Conservation (phyloP, 305 asterid species). For the Petunia hybrid region DNA sequence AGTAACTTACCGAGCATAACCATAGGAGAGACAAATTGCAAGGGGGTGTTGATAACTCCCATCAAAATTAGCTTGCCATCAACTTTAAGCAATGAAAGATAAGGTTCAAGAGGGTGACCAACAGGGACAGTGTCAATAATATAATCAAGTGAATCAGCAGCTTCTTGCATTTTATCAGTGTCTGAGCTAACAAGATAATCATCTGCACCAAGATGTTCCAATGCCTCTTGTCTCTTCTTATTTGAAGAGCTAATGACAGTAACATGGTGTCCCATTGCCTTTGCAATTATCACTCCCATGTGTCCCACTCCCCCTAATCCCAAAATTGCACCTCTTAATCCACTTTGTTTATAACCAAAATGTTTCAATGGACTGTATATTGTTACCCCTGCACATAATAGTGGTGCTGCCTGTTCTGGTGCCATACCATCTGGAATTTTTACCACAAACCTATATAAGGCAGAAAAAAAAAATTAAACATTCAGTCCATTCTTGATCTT, state of each 20-base stretch:
- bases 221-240: constrained; percentile 78
- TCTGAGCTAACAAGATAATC: constrained; percentile 85
- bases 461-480: background rate
- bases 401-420: constrained; percentile 92
- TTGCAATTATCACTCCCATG: constrained; percentile 94
- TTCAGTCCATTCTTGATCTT: background rate
- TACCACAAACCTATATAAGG: constrained; percentile 68
- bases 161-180: constrained; percentile 58
- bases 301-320: constrained; percentile 99
- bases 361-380: constrained; percentile 88
- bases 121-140: constrained; percentile 90
- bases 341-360: constrained; percentile 69
- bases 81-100: constrained; percentile 75
- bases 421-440: constrained; percentile 90
- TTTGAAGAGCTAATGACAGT: constrained; percentile 89
- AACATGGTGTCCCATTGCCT: constrained; percentile 91
- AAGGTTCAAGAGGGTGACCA: constrained; percentile 84
- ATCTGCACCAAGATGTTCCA: constrained; percentile 87
- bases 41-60: constrained; percentile 91
- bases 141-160: constrained; percentile 80
- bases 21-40: constrained; percentile 86
- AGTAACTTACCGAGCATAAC: constrained; percentile 83
- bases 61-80: constrained; percentile 89
- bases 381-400: constrained; percentile 91
- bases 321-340: constrained; percentile 74